Conservation (phyloP, 2,329 filamentous ascomycete species). For the Claviceps sp. region DNA sequence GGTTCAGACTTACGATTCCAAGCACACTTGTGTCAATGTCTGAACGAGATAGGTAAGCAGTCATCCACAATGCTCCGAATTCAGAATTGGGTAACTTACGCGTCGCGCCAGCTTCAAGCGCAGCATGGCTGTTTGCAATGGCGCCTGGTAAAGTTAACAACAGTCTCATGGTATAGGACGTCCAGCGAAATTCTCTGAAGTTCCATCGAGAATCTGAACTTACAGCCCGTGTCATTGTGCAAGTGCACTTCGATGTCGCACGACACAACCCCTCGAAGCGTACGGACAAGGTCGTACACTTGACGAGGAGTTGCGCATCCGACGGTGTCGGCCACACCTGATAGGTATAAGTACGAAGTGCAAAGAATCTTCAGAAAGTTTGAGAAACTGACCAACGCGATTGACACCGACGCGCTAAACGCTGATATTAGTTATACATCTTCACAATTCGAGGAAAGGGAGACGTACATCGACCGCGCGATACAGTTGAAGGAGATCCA, state of each 20-base stretch:
- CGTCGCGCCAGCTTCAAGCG: constrained; percentile 74
- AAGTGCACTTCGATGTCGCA: constrained; percentile 80
- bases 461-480: constrained; percentile 51
- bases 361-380: too few species aligned
- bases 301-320: constrained; percentile 72
- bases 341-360: background rate
- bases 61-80: background rate
- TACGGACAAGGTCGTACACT: constrained; percentile 78
- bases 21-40: constrained; percentile 7
- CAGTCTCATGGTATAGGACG: background rate
- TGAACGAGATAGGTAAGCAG: background rate
- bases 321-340: constrained; percentile 77
- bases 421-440: background rate
- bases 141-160: constrained; percentile 38
- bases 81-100: constrained; percentile 15
- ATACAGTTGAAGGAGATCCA: constrained; percentile 66
- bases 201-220: background rate
- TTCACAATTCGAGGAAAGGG: background rate
- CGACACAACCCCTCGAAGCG: constrained; percentile 40
- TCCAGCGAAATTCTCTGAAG: too few species aligned
- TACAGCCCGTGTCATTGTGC: constrained; percentile 3
- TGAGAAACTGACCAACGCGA: background rate
- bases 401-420: background rate
- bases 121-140: constrained; percentile 77
- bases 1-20: constrained; percentile 2